Conservation (phyloP, 1,139 yeast genomes). For the Blastobotrys proliferans region DNA sequence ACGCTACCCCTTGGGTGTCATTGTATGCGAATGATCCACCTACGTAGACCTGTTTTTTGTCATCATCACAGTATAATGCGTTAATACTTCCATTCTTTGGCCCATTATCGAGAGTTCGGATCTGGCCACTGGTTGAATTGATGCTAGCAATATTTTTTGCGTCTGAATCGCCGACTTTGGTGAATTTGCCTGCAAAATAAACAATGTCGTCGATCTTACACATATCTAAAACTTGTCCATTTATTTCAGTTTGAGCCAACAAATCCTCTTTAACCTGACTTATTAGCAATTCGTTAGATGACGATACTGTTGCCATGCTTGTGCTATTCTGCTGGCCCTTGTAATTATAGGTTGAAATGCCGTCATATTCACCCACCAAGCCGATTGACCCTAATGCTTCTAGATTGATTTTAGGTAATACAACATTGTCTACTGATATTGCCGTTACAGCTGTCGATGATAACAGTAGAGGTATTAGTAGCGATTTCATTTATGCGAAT, state of each 20-base stretch:
- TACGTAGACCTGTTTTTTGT: slow-evolving; percentile 54
- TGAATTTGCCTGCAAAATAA: slow-evolving; percentile 45
- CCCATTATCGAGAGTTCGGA: slow-evolving; percentile 38
- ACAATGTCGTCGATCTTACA: slow-evolving; percentile 41
- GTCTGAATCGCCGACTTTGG: slow-evolving; percentile 36
- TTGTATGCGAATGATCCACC: slow-evolving; percentile 73
- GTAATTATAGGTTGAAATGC: slow-evolving; percentile 54
- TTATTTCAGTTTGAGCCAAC: slow-evolving; percentile 21
- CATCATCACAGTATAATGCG: slow-evolving; percentile 48
- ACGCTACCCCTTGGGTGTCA: slow-evolving; percentile 57
- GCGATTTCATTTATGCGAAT: slow-evolving; percentile 10
- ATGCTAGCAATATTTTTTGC: slow-evolving; percentile 52
- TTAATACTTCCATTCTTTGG: slow-evolving; percentile 48
- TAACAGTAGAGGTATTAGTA: slow-evolving; percentile 3
- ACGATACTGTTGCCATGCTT: slow-evolving; percentile 9
- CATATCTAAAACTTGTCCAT: slow-evolving; percentile 34
- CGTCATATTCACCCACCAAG: slow-evolving; percentile 61
- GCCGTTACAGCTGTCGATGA: slow-evolving; percentile 4
- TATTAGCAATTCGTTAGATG: slow-evolving; percentile 22
- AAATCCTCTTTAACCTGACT: slow-evolving; percentile 24
- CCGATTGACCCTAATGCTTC: slow-evolving; percentile 45
- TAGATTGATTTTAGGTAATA: slow-evolving; percentile 28
- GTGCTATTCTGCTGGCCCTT: slow-evolving; percentile 43
- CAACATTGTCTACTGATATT: slow-evolving; percentile 19
- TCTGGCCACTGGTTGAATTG: slow-evolving; percentile 45